A percentile compares a stretch with the other conserved stretches of the same genome.
Conservation (phyloP, 768 basidiomycete genomes). For the Russula earlei region DNA sequence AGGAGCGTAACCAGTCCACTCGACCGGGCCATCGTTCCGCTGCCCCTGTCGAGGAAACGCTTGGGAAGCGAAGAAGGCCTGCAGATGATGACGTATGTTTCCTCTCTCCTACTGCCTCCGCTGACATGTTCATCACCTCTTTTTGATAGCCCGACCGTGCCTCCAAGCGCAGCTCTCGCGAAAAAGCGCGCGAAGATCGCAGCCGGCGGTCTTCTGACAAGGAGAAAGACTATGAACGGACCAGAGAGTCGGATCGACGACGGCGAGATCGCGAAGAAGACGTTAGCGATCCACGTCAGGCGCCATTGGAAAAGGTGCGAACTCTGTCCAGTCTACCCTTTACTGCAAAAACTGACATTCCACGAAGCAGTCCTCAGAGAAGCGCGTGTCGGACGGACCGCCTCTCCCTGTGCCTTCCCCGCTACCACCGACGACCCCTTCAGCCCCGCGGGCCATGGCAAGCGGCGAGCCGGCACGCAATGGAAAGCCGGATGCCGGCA, state of each 20-base stretch:
- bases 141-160: conserved; percentile 52
- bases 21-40: conserved; percentile 50
- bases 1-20: conserved; percentile 48
- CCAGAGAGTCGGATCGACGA: conserved; percentile 58
- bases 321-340: background rate
- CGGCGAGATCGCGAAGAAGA: conserved; percentile 55
- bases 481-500: conserved; percentile 31
- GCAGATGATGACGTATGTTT: conserved; percentile 64
- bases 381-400: conserved; percentile 42
- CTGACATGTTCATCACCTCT: background rate
- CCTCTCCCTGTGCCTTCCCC: conserved; percentile 28
- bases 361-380: conserved; percentile 37
- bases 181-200: conserved; percentile 68
- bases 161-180: conserved; percentile 74
- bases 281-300: conserved; percentile 34
- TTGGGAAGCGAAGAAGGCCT: conserved; percentile 63
- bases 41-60: conserved; percentile 46
- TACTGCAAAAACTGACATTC: background rate
- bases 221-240: conserved; percentile 51
- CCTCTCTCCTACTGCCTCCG: background rate
- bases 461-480: conserved; percentile 35
- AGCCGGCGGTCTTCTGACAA: conserved; percentile 57
- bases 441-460: conserved; percentile 66
- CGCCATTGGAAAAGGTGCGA: conserved; percentile 51
- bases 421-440: conserved; percentile 51